These are phyloP conservation scores for Alternaria ventricosa DNA, from an alignment of 2,329 filamentous ascomycete genomes.

Conservation along the genomic window DNA sequence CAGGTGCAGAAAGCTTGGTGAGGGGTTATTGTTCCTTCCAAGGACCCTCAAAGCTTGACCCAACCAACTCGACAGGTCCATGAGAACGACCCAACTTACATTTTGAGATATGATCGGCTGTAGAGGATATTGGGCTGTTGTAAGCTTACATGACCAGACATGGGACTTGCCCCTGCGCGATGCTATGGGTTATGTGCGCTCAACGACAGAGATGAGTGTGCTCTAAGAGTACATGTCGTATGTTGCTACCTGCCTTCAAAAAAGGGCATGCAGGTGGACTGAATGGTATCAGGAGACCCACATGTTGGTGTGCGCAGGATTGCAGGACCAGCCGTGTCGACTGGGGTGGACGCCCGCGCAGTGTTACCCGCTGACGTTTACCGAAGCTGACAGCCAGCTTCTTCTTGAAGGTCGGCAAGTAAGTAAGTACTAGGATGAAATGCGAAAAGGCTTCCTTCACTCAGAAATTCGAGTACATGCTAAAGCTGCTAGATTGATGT, in stretches of 20 bases:
- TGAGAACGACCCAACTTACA: neutral
- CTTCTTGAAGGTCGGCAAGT: neutral
- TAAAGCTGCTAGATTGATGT: neutral
- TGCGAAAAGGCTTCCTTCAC: neutral
- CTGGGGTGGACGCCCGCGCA: neutral
- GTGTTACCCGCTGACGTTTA: neutral
- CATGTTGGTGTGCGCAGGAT: neutral
- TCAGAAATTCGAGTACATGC: neutral
- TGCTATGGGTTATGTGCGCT: neutral
- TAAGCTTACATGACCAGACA: neutral
- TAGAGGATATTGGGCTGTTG: neutral
- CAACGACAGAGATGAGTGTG: neutral
- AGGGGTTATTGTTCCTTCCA: conserved; percentile 4
- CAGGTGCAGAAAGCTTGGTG: neutral
- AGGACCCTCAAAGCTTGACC: conserved; percentile 1
- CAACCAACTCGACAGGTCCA: neutral
- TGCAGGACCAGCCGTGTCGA: neutral
- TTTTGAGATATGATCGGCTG: neutral
- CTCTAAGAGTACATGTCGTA: neutral
- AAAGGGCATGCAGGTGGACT: neutral
- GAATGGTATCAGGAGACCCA: neutral
- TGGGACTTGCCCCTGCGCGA: neutral
- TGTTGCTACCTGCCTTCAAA: neutral
- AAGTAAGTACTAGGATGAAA: neutral
- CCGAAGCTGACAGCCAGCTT: neutral